Conservation (phyloP, 768 basidiomycete genomes). For the Agrocybe chaxingu region DNA sequence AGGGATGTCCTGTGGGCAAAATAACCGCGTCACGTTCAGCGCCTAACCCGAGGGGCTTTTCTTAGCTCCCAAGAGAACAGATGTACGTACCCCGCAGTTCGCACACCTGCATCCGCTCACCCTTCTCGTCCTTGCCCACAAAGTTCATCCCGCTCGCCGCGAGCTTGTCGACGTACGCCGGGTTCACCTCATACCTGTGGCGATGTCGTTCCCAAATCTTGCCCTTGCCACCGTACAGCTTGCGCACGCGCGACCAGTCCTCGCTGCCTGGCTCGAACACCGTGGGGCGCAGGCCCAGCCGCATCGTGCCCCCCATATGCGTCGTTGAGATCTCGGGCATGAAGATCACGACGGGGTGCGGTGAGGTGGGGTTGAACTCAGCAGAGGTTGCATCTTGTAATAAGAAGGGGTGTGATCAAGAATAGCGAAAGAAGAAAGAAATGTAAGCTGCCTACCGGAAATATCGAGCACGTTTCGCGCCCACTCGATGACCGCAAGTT, state of each 20-base stretch:
- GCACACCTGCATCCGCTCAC: constrained; percentile 95
- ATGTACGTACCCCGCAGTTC: constrained; percentile 71
- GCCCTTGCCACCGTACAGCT: constrained; percentile 77
- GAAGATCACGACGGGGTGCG: constrained; percentile 83
- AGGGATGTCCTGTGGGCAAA: constrained; percentile 75
- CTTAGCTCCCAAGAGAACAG: not conserved
- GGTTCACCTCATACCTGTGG: constrained; percentile 95
- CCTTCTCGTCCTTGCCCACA: constrained; percentile 88
- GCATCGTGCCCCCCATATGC: constrained; percentile 99
- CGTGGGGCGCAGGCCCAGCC: constrained; percentile 95
- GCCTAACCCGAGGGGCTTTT: not conserved
- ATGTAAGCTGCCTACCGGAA: constrained; percentile 40
- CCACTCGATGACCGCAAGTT: constrained; percentile 95
- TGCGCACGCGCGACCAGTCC: constrained; percentile 66
- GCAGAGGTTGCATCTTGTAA: constrained; percentile 76
- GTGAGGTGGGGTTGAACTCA: constrained; percentile 66
- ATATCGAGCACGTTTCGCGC: constrained; percentile 79
- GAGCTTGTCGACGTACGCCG: constrained; percentile 72
- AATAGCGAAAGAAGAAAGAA: not conserved
- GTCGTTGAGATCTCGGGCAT: constrained; percentile 99
- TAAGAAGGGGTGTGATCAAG: constrained; percentile 2
- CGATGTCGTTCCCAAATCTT: constrained; percentile 96
- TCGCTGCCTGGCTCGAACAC: constrained; percentile 75
- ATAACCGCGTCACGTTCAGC: not conserved
- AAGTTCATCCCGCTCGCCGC: constrained; percentile 62